phyloP scores from a whole-genome alignment of 345 rosid genomes.

The Murraya koenigii region DNA sequence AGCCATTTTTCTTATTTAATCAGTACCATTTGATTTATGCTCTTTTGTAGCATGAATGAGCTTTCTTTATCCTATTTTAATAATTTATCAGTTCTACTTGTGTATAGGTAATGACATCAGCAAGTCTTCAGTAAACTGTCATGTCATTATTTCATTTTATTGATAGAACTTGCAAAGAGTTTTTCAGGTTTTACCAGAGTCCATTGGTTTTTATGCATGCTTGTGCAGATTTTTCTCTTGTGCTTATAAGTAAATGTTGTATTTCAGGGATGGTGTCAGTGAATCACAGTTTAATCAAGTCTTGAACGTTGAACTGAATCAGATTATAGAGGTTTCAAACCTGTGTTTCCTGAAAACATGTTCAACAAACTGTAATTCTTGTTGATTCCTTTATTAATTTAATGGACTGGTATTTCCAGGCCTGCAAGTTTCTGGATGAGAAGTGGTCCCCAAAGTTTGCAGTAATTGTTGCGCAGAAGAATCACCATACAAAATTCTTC shows the following conservation, averaged over 20 bases:
- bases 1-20: not conserved
- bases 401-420: slow-evolving; percentile 38
- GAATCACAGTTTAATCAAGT: slow-evolving; percentile 92
- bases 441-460: slow-evolving; percentile 69
- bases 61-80: not conserved
- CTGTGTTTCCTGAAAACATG: not conserved
- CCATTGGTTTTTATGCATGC: not conserved
- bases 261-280: slow-evolving; percentile 88
- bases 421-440: slow-evolving; percentile 77
- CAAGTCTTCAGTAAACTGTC: not conserved
- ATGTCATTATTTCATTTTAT: not conserved
- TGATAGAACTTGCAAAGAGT: not conserved
- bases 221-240: not conserved
- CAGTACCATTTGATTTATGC: not conserved
- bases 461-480: slow-evolving; percentile 84
- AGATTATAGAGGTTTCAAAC: slow-evolving; percentile 65
- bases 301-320: slow-evolving; percentile 75
- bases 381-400: not conserved
- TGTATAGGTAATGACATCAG: not conserved
- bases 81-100: not conserved
- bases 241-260: not conserved
- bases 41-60: not conserved
- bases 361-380: not conserved
- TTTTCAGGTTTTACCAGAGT: not conserved
- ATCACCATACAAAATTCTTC: slow-evolving; percentile 92